Evolutionary conservation across 306 rosid species (phyloP), one percentile per base, ranked within the genome.

Genomic region (Acacia confusa): DNA sequence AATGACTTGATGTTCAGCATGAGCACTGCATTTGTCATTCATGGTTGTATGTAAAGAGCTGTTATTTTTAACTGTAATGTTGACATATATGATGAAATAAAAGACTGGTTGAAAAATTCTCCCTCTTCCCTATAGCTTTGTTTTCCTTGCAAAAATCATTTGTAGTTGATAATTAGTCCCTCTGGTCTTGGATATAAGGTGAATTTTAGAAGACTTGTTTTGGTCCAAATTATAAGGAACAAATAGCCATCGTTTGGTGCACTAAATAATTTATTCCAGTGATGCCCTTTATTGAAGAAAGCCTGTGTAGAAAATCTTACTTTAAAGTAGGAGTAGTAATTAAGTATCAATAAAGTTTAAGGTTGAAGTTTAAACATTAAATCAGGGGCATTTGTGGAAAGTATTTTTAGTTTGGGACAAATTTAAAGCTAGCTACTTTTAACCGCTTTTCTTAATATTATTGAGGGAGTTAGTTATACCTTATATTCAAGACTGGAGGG

Each of bases 141-240:
- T 79, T 57, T 70, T 71, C 61, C 12, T 58, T 70, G 74, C 12
- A 70, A 70, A 16, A 43, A 14, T 70, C 53, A 47, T n/a, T 27
- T 25, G 41, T 17, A 14, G 8, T 50, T 48, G 63, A 9, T 30
- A 17, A 48, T 52, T 52, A 19, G 2, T 52, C 58, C 58, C 58
- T 16, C 9, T 52, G n/a, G 58, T 52, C 24, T 52, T 52, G 58
- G 8, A 52, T 52, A 19, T 17, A 52, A 52, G 38, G 6, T 7
- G 8, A 16, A 52, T 4, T 17, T 19, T 52, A 19, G 58, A 52
- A 52, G 58, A 52, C 24, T 52, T 17, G n/a, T 52, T 52, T 52
- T 52, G 58, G 58, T 52, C n/a, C 24, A 52, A 52, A 52, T 17
- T 52, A 52, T 52, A 19, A 19, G 58, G 24, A 6, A 5, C 58